Evolutionary conservation across 169 alveolate species (phyloP).

Genomic region (Eimeria falciformis): DNA sequence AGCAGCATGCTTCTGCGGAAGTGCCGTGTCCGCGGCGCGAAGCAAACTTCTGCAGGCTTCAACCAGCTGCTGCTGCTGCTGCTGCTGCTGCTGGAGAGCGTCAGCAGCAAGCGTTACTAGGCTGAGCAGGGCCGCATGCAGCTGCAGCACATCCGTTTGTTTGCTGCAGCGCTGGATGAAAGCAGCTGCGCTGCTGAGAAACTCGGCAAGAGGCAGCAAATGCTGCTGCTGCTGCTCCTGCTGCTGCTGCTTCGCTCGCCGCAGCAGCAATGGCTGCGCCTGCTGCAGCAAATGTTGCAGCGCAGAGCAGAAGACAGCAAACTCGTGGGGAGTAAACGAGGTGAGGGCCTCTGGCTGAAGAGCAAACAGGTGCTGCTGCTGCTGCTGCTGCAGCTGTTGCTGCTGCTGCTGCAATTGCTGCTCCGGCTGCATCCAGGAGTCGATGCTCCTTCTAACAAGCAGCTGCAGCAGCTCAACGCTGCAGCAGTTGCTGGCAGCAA

Average conservation of each 20-base stretch:
- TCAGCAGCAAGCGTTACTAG: slow-evolving; percentile 56
- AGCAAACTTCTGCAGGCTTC: slow-evolving; percentile 24
- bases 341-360: slow-evolving; percentile 23
- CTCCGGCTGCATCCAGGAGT: slow-evolving; percentile 43
- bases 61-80: slow-evolving; percentile 41
- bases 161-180: slow-evolving; percentile 20
- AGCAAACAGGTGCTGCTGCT: slow-evolving; percentile 51
- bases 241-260: slow-evolving; percentile 13
- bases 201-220: slow-evolving; percentile 26
- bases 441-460: slow-evolving; percentile 53
- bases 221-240: slow-evolving; percentile 19
- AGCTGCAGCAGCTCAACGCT: slow-evolving; percentile 66
- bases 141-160: not conserved
- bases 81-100: slow-evolving; percentile 32
- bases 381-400: slow-evolving; percentile 39
- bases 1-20: not conserved
- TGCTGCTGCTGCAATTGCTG: slow-evolving; percentile 20
- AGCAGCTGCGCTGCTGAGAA: slow-evolving; percentile 29
- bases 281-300: slow-evolving; percentile 40
- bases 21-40: not conserved
- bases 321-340: slow-evolving; percentile 28
- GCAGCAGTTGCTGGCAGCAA: slow-evolving; percentile 38
- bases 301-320: slow-evolving; percentile 38
- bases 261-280: slow-evolving; percentile 43
- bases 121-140: slow-evolving; percentile 39